A percentile compares a stretch with the other conserved stretches of the same genome.
Evolutionary conservation across 257 asterid species (phyloP).

Genomic region (Solanum chmielewskii): DNA sequence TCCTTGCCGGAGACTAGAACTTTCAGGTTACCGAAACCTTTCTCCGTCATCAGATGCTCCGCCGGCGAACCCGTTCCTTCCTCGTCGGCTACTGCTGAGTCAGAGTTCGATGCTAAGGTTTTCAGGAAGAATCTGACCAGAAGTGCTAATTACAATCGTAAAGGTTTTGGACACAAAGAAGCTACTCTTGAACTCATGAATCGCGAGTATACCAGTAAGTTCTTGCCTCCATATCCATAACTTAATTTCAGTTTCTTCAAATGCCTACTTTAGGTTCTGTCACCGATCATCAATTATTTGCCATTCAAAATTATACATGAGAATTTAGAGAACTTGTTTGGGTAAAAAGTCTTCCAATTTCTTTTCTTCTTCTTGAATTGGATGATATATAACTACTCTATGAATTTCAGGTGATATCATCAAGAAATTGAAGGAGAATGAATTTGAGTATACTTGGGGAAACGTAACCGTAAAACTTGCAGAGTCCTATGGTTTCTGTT

Average conservation of each 20-base stretch:
- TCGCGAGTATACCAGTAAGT: constrained; percentile 76
- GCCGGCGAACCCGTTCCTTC: constrained; percentile 43
- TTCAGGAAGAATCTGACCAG: constrained; percentile 81
- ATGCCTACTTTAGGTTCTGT: background rate
- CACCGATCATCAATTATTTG: background rate
- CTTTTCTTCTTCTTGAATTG: background rate
- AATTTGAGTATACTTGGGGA: constrained; percentile 73
- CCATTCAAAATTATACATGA: background rate
- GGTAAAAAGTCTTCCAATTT: background rate
- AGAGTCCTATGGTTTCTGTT: constrained; percentile 91
- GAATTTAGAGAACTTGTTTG: background rate
- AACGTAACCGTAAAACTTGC: constrained; percentile 88
- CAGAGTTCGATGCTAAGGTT: constrained; percentile 69
- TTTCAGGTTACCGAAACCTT: constrained; percentile 32
- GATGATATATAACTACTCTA: background rate
- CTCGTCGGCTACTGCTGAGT: constrained; percentile 18
- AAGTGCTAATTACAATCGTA: constrained; percentile 82
- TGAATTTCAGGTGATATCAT: constrained; percentile 64
- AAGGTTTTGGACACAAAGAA: constrained; percentile 74
- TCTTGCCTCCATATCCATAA: background rate
- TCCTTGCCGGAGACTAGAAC: constrained; percentile 50
- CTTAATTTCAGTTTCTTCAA: background rate
- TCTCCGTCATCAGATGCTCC: constrained; percentile 57
- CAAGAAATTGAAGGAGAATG: constrained; percentile 83
- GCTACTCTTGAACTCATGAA: constrained; percentile 73